A percentile compares a stretch with the other conserved stretches of the same genome.
phyloP scores from a whole-genome alignment of 2,329 filamentous ascomycete species.

The Penicillium vulpinum region DNA sequence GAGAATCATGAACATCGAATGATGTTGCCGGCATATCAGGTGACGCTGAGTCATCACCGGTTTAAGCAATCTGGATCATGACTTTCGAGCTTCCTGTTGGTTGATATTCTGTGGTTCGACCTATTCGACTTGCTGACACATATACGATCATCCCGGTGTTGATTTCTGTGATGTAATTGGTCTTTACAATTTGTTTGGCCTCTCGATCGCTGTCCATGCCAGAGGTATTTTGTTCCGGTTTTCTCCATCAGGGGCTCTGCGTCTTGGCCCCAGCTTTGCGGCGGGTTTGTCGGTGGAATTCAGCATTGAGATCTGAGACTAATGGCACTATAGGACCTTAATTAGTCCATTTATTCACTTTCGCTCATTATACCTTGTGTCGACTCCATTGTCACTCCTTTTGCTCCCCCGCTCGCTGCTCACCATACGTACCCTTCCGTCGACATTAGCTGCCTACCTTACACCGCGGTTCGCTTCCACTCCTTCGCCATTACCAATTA shows the following conservation, averaged over 20 bases:
- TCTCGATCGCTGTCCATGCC: conserved; percentile 7
- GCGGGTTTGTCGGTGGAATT: conserved; percentile 12
- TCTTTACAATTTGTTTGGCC: conserved; percentile 5
- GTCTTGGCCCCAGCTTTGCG: conserved; percentile 11
- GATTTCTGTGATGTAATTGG: conserved; percentile 20
- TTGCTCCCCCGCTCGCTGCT: background rate
- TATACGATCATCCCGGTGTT: conserved; percentile 7
- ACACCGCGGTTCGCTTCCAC: background rate
- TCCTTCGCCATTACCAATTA: conserved; percentile 8
- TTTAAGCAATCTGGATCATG: conserved; percentile 4
- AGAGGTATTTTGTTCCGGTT: conserved; percentile 12
- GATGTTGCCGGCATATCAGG: conserved; percentile 35
- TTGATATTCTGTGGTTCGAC: conserved; percentile 3
- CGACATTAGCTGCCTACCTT: conserved; percentile 1
- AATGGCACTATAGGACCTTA: conserved; percentile 7
- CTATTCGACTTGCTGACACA: conserved; percentile 3
- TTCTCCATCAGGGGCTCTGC: conserved; percentile 20
- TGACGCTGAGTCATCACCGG: conserved; percentile 25
- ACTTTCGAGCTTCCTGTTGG: conserved; percentile 11
- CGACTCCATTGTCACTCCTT: conserved; percentile 15
- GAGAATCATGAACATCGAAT: conserved; percentile 36
- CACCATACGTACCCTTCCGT: background rate
- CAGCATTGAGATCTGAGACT: conserved; percentile 4
- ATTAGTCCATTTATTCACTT: conserved; percentile 11
- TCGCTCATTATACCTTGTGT: conserved; percentile 4